phyloP scores from a whole-genome alignment of 2,329 filamentous ascomycete genomes.

The Fusarium veterinarium region DNA sequence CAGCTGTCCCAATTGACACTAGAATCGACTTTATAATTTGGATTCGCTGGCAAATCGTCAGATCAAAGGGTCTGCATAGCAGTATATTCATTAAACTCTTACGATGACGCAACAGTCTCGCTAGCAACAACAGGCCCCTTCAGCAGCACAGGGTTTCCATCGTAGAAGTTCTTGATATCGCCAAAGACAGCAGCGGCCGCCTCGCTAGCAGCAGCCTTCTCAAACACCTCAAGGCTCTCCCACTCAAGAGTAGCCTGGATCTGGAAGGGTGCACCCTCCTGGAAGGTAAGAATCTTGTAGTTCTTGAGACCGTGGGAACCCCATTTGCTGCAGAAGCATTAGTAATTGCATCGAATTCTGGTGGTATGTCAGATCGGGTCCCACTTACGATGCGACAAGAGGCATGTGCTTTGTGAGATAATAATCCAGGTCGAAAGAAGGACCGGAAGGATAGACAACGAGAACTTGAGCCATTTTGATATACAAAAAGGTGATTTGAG shows the following conservation, averaged over 20 bases:
- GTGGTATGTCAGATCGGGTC: background rate
- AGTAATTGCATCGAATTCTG: background rate
- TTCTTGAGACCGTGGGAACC: constrained; percentile 28
- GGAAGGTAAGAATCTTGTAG: constrained; percentile 40
- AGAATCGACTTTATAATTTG: background rate
- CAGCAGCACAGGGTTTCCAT: constrained; percentile 29
- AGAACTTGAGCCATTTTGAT: constrained; percentile 40
- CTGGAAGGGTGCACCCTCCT: constrained; percentile 34
- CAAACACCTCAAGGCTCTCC: constrained; percentile 33
- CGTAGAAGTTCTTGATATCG: constrained; percentile 40
- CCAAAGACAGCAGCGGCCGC: constrained; percentile 28
- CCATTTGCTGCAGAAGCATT: constrained; percentile 29
- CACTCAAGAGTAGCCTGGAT: constrained; percentile 42
- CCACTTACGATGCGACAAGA: constrained; percentile 38
- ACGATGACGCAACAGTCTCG: constrained; percentile 12
- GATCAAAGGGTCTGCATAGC: background rate
- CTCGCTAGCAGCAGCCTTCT: constrained; percentile 21
- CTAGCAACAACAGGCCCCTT: constrained; percentile 35
- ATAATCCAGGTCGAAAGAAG: constrained; percentile 43
- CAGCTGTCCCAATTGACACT: no score
- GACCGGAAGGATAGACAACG: constrained; percentile 44
- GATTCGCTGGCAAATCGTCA: background rate
- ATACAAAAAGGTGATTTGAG: background rate
- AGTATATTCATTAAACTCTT: background rate
- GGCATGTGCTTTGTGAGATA: constrained; percentile 45